Conservation (phyloP, 371 early-diverging fungal species). For the Mortierella sp. region DNA sequence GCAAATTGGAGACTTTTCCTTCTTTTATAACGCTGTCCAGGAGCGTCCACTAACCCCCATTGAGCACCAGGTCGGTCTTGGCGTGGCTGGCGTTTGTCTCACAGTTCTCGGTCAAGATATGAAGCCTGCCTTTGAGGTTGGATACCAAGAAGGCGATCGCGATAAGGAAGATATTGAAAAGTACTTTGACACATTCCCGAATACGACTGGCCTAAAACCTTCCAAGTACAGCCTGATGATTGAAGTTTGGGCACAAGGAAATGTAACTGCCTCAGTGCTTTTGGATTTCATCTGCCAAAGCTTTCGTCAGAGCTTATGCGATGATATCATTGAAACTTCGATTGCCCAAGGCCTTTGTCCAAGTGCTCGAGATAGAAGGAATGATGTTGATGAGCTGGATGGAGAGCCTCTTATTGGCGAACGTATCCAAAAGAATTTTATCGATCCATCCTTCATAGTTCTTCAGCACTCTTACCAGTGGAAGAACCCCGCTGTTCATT, state of each 20-base stretch:
- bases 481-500: slow-evolving; percentile 69
- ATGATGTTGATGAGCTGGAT: slow-evolving; percentile 38
- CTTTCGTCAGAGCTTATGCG: slow-evolving; percentile 74
- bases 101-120: slow-evolving; percentile 66
- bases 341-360: slow-evolving; percentile 60
- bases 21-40: slow-evolving; percentile 71
- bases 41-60: slow-evolving; percentile 63
- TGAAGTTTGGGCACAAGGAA: slow-evolving; percentile 81
- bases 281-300: slow-evolving; percentile 64
- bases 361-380: slow-evolving; percentile 47
- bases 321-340: slow-evolving; percentile 75
- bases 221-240: slow-evolving; percentile 64
- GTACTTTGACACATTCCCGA: slow-evolving; percentile 47
- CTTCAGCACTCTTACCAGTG: slow-evolving; percentile 63
- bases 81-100: slow-evolving; percentile 77
- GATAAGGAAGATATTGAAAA: slow-evolving; percentile 46
- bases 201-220: slow-evolving; percentile 20
- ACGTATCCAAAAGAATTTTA: slow-evolving; percentile 61
- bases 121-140: slow-evolving; percentile 57
- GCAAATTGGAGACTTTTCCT: slow-evolving; percentile 68
- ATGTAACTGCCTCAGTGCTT: slow-evolving; percentile 65
- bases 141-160: slow-evolving; percentile 44
- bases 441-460: slow-evolving; percentile 65
- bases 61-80: slow-evolving; percentile 79
- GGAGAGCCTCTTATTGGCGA: slow-evolving; percentile 60